These are phyloP conservation scores for Zelonia costaricensis DNA, from an alignment of 208 protist genomes.

Conservation along the genomic window DNA sequence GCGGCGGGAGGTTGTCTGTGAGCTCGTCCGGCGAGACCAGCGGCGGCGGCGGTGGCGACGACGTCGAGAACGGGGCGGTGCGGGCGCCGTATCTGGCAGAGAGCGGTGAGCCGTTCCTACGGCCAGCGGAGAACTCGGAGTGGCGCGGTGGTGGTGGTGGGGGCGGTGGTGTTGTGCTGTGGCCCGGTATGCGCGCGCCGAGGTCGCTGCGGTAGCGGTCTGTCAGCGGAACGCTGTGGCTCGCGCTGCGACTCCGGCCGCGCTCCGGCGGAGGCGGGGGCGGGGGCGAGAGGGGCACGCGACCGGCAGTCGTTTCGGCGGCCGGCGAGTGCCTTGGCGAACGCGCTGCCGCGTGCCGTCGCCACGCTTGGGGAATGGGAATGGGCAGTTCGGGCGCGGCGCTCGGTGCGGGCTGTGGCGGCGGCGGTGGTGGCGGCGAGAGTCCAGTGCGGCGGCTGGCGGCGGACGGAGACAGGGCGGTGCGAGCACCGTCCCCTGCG, in stretches of 20 bases:
- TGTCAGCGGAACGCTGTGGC: constrained; percentile 10
- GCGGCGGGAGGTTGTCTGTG: constrained; percentile 12
- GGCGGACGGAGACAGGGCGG: too few relatives aligned
- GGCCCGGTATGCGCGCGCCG: constrained; percentile 1
- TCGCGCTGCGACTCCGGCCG: constrained; percentile 8
- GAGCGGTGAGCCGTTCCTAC: too few relatives aligned
- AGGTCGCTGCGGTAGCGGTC: constrained; percentile 8
- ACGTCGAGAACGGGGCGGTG: background rate
- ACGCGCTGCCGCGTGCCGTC: background rate
- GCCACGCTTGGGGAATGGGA: too few relatives aligned
- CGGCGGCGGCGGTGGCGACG: background rate
- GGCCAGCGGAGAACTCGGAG: too few relatives aligned
- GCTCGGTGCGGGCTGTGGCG: too few relatives aligned
- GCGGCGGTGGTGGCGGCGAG: too few relatives aligned
- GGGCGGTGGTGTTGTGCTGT: constrained; percentile 11
- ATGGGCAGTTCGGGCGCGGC: too few relatives aligned
- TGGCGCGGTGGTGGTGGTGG: constrained; percentile 6
- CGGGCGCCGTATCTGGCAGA: background rate
- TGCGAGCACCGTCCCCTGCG: background rate
- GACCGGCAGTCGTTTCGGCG: background rate
- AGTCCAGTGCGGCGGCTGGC: too few relatives aligned
- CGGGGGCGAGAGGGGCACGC: constrained; percentile 5
- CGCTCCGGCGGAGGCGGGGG: constrained; percentile 15
- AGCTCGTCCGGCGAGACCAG: constrained; percentile 24
- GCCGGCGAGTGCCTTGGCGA: background rate